Base-by-base conservation (phyloP, 2,329 filamentous ascomycete genomes). In the Thielaviopsis musarum region DNA sequence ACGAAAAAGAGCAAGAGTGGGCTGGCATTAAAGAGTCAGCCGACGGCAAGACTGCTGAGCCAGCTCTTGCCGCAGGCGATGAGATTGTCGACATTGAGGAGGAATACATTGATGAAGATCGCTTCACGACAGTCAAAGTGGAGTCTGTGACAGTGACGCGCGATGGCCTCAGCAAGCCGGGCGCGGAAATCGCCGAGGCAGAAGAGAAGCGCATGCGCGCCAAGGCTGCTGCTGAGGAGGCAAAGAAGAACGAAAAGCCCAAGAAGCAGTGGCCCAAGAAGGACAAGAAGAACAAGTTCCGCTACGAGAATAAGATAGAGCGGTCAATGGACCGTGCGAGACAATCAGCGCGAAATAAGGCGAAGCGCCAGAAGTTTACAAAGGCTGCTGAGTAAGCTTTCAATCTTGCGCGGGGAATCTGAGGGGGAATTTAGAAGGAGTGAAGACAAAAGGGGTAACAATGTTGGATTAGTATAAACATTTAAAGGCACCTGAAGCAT, bases 101-200 rank as follows among this genome's bases (percentile, higher is more conserved):
- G 65, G 90, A 97, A 70, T 98, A 96, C 72, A 81, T 96, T 64
- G 93, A 98, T 70, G 93, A 97, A 70, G 91, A 96, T 70, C 87
- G 87, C 68, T 96, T 89, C 70, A 97, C 93, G 0, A 95, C 89
- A 0, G 93, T 98, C 26, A 96, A 88, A 0, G 84, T 98, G 1
- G 91, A 96, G 69, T 85, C 87, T 12, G 89, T 98, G 65, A 85
- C 85, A 63, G 80, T 94, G 17, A 84, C 86, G 13, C 81, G 82
- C 64, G 82, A 90, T 59, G 88, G 88, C 0, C 73, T 94, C 54
- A 77, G 81, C 61, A 84, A 80, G 65, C 70, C 72, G 3, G 69
- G 74, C 52, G 65, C 73, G 60, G 70, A 67, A 61, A 68, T 65
- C 10, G 65, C 63, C 5, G 67, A 69, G 10, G 70, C 71, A n/a